Conservation (phyloP, 2,329 filamentous ascomycete species). For the Calcarisporium arbuscula region DNA sequence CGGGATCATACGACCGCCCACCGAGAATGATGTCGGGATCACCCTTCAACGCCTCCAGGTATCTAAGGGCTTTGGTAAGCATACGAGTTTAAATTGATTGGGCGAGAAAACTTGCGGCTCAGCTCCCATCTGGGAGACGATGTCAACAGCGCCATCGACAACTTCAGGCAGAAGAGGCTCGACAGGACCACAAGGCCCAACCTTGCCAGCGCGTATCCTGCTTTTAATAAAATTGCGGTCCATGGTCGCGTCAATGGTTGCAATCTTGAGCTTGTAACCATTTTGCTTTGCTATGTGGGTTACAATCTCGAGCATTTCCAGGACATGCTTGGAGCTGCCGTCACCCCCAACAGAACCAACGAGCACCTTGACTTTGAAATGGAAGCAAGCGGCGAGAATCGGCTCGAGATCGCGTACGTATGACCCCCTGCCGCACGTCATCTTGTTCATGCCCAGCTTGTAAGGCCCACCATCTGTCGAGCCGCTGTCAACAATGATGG, state of each 20-base stretch:
- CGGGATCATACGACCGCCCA: constrained; percentile 36
- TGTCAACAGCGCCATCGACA: constrained; percentile 26
- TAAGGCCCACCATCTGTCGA: constrained; percentile 30
- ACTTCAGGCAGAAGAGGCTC: constrained; percentile 33
- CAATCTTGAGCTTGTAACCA: too few species aligned
- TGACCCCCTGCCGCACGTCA: constrained; percentile 29
- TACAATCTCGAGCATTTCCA: constrained; percentile 32
- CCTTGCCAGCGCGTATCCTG: too few species aligned
- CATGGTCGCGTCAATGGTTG: too few species aligned
- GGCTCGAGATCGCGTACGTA: constrained; percentile 37
- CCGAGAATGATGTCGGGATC: constrained; percentile 40
- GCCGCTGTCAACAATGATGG: constrained; percentile 28
- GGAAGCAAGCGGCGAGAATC: constrained; percentile 26
- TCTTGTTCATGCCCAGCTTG: constrained; percentile 34
- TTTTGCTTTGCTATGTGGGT: constrained; percentile 24
- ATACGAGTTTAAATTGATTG: too few species aligned
- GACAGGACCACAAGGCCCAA: constrained; percentile 32
- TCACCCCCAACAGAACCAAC: constrained; percentile 41
- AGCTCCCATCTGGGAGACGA: constrained; percentile 40
- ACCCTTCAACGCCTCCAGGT: constrained; percentile 31
- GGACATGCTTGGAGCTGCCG: constrained; percentile 37
- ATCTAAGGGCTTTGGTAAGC: too few species aligned
- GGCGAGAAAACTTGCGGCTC: too few species aligned
- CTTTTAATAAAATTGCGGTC: too few species aligned
- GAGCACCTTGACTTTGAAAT: constrained; percentile 30